These are phyloP conservation scores for Arachis hypogaea DNA, from an alignment of 306 rosid species.

Conservation along the genomic window DNA sequence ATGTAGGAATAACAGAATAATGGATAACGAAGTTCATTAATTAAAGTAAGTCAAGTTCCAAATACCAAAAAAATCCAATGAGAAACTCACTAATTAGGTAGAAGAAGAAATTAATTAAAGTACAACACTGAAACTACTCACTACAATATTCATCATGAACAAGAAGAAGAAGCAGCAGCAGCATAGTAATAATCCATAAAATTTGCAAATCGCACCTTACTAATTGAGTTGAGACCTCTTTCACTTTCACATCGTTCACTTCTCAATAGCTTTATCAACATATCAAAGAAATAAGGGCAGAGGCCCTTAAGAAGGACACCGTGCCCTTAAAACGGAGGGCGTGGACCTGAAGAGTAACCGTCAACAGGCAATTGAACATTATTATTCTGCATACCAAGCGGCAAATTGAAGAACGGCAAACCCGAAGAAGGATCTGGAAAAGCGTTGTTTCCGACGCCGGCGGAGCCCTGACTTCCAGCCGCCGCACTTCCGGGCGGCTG, in stretches of 20 bases:
- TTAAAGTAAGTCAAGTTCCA: conserved; percentile 23
- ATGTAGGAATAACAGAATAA: conserved; percentile 5
- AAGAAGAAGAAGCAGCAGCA: background rate
- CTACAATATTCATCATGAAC: conserved; percentile 35
- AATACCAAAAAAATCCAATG: conserved; percentile 40
- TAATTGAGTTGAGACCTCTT: background rate
- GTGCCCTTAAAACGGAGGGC: conserved; percentile 50
- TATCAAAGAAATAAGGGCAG: background rate
- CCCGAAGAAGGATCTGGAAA: conserved; percentile 90
- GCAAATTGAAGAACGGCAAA: conserved; percentile 87
- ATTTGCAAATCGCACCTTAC: conserved; percentile 57
- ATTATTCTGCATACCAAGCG: conserved; percentile 70
- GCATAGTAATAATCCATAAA: conserved; percentile 40
- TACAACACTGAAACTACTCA: conserved; percentile 23
- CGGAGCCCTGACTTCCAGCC: conserved; percentile 48
- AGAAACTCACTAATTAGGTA: conserved; percentile 32
- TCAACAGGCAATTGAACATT: conserved; percentile 77
- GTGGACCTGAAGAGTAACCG: conserved; percentile 59
- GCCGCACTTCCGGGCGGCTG: conserved; percentile 39
- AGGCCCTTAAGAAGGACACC: background rate
- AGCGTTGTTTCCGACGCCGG: conserved; percentile 42
- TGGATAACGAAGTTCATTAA: conserved; percentile 22
- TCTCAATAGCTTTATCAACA: background rate
- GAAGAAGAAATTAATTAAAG: conserved; percentile 1
- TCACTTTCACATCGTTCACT: background rate